Conservation (phyloP, 139 green algal genomes). For the Closterium sp. region DNA sequence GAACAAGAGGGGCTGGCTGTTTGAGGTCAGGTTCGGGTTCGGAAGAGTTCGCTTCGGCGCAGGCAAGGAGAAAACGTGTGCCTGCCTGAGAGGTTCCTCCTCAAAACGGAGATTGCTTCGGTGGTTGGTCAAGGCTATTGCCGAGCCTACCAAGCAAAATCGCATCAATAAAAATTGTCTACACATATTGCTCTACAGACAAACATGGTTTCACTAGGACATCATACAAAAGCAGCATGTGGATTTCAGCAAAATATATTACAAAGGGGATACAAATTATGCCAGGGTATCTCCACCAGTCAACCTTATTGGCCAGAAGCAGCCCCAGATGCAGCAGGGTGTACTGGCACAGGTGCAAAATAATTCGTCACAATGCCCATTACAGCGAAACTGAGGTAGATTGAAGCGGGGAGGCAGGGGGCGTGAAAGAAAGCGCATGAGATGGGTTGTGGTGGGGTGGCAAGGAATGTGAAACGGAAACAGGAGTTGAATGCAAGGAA, state of each 20-base stretch:
- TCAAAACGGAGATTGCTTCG: too few species aligned
- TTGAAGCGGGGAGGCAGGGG: not conserved
- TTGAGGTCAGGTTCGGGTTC: not conserved
- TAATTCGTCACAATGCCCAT: slow-evolving; percentile 17
- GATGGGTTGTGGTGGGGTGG: not conserved
- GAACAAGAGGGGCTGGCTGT: not conserved
- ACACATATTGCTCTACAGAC: too few species aligned
- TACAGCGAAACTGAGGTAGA: not conserved
- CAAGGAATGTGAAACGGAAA: not conserved
- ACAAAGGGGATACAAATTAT: too few species aligned
- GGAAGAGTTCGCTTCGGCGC: not conserved
- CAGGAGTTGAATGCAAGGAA: not conserved
- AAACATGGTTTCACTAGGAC: too few species aligned
- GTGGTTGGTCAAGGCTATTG: not conserved
- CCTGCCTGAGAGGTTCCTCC: too few species aligned
- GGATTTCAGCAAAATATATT: too few species aligned
- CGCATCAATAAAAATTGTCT: not conserved
- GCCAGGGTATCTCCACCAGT: too few species aligned
- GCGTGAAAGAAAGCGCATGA: not conserved
- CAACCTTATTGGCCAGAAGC: not conserved
- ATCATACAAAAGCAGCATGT: too few species aligned
- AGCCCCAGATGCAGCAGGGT: not conserved
- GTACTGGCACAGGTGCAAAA: not conserved
- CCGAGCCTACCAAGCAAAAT: not conserved
- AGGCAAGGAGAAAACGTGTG: too few species aligned